These are phyloP conservation scores for Xerocomus brunneocitrinus DNA, from an alignment of 768 basidiomycete species.

Conservation along the genomic window DNA sequence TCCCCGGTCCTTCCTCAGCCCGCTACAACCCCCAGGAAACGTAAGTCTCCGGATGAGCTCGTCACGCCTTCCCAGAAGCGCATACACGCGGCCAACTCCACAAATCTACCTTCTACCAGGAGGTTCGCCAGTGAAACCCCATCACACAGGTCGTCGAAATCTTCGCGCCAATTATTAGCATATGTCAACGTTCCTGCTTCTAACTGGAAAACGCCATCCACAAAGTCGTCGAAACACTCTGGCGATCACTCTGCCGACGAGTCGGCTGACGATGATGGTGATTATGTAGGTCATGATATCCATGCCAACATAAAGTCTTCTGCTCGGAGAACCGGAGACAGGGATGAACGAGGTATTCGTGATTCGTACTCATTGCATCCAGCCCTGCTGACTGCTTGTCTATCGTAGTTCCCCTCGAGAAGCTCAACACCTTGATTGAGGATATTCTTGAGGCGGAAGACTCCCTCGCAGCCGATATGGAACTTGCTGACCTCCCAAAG, in stretches of 20 bases:
- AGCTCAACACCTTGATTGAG: constrained; percentile 69
- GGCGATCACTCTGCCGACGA: constrained; percentile 50
- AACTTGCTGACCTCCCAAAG: constrained; percentile 45
- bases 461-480: constrained; percentile 52
- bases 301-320: constrained; percentile 44
- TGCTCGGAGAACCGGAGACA: constrained; percentile 60
- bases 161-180: constrained; percentile 31
- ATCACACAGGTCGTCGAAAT: constrained; percentile 26
- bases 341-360: constrained; percentile 65
- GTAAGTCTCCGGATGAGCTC: constrained; percentile 57
- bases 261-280: constrained; percentile 42
- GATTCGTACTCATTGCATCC: not conserved
- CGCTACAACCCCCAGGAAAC: constrained; percentile 60
- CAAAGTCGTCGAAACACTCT: constrained; percentile 23
- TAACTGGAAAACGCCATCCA: constrained; percentile 27
- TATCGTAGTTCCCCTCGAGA: constrained; percentile 61
- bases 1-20: constrained; percentile 5
- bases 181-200: constrained; percentile 32
- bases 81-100: constrained; percentile 25
- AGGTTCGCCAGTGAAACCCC: constrained; percentile 19
- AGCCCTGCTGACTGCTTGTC: not conserved
- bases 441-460: constrained; percentile 86
- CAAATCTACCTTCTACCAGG: constrained; percentile 8
- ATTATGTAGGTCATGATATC: constrained; percentile 19
- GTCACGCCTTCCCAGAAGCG: constrained; percentile 66